A percentile compares a stretch with the other conserved stretches of the same genome.
phyloP scores from a whole-genome alignment of 2,329 filamentous ascomycete genomes.

The Chaetomium sp. region DNA sequence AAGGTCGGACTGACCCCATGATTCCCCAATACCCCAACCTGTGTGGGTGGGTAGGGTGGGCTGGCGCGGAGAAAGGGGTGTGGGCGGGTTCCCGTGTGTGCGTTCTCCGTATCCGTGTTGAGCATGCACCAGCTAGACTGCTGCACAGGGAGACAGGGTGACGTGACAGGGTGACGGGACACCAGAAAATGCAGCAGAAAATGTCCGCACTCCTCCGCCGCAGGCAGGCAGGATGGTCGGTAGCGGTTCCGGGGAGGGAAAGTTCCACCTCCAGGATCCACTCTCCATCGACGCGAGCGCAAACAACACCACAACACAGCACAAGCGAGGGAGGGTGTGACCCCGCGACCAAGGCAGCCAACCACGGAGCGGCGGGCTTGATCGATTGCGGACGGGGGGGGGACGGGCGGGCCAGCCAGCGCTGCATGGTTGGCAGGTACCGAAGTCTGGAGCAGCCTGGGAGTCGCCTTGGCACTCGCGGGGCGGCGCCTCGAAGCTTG shows the following conservation, averaged over 20 bases:
- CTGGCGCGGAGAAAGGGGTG: neutral
- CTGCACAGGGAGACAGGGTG: too few species aligned
- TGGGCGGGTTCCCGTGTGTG: neutral
- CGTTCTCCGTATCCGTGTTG: neutral
- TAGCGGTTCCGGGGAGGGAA: neutral
- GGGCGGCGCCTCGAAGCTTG: constrained; percentile 7
- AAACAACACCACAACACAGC: neutral
- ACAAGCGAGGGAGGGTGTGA: constrained; percentile 4
- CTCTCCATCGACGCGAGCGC: neutral
- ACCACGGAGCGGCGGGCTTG: constrained; percentile 3
- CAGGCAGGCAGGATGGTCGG: too few species aligned
- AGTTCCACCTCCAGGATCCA: constrained; percentile 1
- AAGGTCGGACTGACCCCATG: constrained; percentile 3
- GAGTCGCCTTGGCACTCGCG: constrained; percentile 13
- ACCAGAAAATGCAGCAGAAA: neutral
- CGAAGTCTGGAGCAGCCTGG: neutral
- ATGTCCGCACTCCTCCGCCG: neutral
- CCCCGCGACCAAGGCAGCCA: constrained; percentile 11
- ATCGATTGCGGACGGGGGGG: neutral
- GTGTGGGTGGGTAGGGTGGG: neutral
- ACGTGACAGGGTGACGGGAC: too few species aligned
- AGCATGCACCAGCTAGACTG: too few species aligned
- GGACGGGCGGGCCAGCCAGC: too few species aligned
- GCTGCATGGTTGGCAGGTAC: neutral
- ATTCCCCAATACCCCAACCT: constrained; percentile 1